Evolutionary conservation across 1,139 yeast species (phyloP).

Genomic region (Nakaseomyces sp.): DNA sequence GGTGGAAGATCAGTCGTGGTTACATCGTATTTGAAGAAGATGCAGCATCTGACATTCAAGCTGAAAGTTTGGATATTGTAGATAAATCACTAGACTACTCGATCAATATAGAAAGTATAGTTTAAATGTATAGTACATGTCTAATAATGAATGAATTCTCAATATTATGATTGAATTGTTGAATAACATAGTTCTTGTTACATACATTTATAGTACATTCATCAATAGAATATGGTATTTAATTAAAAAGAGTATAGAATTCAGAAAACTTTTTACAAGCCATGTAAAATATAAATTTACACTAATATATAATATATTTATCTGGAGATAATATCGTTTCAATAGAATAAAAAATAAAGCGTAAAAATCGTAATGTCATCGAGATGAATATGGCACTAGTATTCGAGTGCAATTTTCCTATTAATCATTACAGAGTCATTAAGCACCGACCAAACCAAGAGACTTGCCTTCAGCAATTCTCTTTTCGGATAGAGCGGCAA

Average conservation of each 20-base stretch:
- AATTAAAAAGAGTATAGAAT: no score
- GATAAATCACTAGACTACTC: constrained; percentile 29
- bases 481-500: constrained; percentile 84
- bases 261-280: neutral
- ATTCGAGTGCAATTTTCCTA: neutral
- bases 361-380: constrained; percentile 4
- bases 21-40: constrained; percentile 47
- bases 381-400: neutral
- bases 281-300: constrained; percentile 3
- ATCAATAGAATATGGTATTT: neutral
- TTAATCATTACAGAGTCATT: constrained; percentile 4
- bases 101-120: constrained; percentile 29
- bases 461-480: constrained; percentile 64
- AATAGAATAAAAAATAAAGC: constrained; percentile 1
- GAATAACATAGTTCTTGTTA: no score
- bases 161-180: neutral
- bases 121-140: constrained; percentile 13
- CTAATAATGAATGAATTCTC: neutral
- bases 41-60: constrained; percentile 13
- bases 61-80: constrained; percentile 17
- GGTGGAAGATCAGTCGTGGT: constrained; percentile 59
- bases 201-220: no score
- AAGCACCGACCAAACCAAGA: constrained; percentile 47
- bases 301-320: constrained; percentile 4
- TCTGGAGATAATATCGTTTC: constrained; percentile 4